Conservation (phyloP, 345 rosid species). For the Populus euphratica region DNA sequence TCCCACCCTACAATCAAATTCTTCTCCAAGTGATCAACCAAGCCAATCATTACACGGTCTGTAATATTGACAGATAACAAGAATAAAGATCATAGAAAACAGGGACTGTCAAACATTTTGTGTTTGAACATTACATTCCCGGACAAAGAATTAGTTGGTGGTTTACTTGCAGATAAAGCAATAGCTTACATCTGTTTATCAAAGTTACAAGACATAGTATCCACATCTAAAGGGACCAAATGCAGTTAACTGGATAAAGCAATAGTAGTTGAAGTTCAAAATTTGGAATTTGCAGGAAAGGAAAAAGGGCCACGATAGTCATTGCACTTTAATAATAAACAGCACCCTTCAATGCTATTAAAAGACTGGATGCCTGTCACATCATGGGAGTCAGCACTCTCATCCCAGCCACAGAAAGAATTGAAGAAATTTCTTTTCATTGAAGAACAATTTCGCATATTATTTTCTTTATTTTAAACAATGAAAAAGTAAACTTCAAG, state of each 20-base stretch:
- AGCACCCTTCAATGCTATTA: constrained; percentile 13
- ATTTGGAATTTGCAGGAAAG: not conserved
- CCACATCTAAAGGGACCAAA: not conserved
- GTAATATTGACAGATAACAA: not conserved
- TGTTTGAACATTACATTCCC: not conserved
- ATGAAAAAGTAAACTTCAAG: not conserved
- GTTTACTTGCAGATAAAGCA: not conserved
- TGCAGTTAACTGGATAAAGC: not conserved
- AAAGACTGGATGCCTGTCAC: constrained; percentile 28
- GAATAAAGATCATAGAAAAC: not conserved
- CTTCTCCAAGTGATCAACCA: constrained; percentile 9
- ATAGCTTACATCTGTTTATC: not conserved
- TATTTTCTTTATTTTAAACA: not conserved
- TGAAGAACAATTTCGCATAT: not conserved
- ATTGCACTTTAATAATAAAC: constrained; percentile 14
- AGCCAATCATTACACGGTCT: not conserved
- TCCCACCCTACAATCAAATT: constrained; percentile 8
- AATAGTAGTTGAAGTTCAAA: not conserved
- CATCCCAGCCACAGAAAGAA: constrained; percentile 29
- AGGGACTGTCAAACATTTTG: not conserved
- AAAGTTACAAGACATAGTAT: not conserved
- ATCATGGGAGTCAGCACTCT: constrained; percentile 29
- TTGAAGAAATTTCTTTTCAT: constrained; percentile 12
- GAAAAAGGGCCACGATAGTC: constrained; percentile 14
- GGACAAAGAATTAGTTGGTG: not conserved